Conservation (phyloP, 257 asterid species). For the Penstemon barbatus region DNA sequence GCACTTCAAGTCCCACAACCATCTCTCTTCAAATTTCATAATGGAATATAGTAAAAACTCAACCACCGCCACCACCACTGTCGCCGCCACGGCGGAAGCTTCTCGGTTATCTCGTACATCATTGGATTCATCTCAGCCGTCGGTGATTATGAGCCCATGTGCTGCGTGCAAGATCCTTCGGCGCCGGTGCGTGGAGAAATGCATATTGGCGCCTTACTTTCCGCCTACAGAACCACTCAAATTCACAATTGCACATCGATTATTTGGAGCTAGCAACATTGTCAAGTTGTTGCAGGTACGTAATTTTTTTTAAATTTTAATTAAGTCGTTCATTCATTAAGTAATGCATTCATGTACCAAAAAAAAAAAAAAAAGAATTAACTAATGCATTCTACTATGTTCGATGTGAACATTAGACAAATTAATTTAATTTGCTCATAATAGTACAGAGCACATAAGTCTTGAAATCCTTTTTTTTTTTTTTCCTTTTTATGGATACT, state of each 20-base stretch:
- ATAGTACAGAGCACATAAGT: no score
- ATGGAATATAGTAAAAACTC: conserved; percentile 6
- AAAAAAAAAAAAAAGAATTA: no score
- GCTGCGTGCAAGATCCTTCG: conserved; percentile 73
- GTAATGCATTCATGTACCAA: no score
- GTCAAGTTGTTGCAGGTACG: conserved; percentile 57
- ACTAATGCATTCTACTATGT: no score
- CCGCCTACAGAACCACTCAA: conserved; percentile 60
- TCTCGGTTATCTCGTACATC: conserved; percentile 29
- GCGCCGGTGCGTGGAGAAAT: conserved; percentile 53
- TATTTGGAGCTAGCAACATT: conserved; percentile 62
- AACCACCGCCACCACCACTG: background rate
- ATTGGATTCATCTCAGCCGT: conserved; percentile 26
- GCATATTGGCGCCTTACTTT: conserved; percentile 59
- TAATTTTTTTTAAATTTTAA: background rate
- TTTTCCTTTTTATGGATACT: background rate
- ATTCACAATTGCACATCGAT: conserved; percentile 59
- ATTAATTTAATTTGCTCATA: background rate
- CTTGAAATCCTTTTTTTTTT: no score
- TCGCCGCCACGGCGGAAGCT: background rate
- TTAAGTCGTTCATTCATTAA: background rate
- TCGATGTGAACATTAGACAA: no score
- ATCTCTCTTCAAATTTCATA: background rate
- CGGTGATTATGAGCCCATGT: conserved; percentile 49
- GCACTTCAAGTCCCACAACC: background rate